Evolutionary conservation across 306 rosid species (phyloP), one percentile per base, ranked within the genome.

Genomic region (Dalbergia cultrata): DNA sequence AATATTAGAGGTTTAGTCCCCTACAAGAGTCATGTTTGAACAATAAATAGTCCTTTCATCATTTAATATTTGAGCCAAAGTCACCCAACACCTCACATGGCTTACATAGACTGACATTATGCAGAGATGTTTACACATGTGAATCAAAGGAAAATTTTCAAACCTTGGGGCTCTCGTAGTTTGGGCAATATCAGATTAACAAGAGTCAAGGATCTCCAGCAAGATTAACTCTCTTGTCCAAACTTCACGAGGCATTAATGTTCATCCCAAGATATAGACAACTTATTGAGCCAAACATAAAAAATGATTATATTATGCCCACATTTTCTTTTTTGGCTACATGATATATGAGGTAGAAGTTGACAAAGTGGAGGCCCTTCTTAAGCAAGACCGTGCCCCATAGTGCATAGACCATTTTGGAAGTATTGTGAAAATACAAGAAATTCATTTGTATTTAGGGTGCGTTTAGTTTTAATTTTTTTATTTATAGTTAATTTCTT

Each of bases 51-150:
- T 88, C 80, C 77, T 79, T 82, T 73, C 78, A 35, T 21, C 80
- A 89, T 89, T 92, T 62, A 89, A 83, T 89, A 89, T 85, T 78
- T 75, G 70, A 62, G 57, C 83, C 72, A 59, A 82, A 70, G 66
- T 78, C 60, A 58, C 68, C 80, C 87, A 83, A 82, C 93, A 92
- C 71, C 86, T 87, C 97, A 90, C 97, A 88, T 94, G 97, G 97
- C 91, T 84, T 79, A 81, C 95, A 90, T 63, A 78, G 56, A 84
- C 91, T 88, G 90, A 78, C 94, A 90, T 62, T 45, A 78, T 43
- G 69, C 83, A 76, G 81, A 85, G 77, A 82, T 87, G 88, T 75
- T 79, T 74, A 85, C 85, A 72, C 85, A 87, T 76, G 89, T 85
- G 90, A 87, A 90, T 72, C 86, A 77, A 67, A 65, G 76, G 58